phyloP scores from a whole-genome alignment of 2,329 filamentous ascomycete species.

The Lanzia echinophila region DNA sequence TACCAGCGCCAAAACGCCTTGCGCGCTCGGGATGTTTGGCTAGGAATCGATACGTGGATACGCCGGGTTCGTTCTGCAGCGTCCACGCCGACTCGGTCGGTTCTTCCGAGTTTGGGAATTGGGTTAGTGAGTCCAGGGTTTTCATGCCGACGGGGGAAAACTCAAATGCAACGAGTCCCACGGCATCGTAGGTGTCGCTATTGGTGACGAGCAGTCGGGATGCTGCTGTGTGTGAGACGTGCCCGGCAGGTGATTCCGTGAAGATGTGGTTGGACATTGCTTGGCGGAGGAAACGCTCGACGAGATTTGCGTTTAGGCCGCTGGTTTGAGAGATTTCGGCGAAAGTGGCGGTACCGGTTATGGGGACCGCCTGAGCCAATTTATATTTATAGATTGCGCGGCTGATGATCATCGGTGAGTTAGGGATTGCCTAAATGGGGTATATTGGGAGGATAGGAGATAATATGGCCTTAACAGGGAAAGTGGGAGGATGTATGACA shows the following conservation, averaged over 20 bases:
- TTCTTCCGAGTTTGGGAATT: constrained; percentile 9
- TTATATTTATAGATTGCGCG: not conserved
- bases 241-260: constrained; percentile 8
- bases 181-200: not conserved
- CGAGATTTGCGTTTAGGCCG: not conserved
- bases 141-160: constrained; percentile 4
- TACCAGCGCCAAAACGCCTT: not conserved
- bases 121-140: constrained; percentile 7
- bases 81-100: constrained; percentile 7
- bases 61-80: not conserved
- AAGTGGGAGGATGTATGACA: no score
- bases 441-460: no score
- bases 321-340: not conserved
- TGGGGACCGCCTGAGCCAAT: not conserved
- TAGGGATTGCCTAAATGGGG: no score
- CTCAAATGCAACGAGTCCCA: constrained; percentile 1
- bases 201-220: constrained; percentile 3
- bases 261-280: constrained; percentile 46
- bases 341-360: not conserved
- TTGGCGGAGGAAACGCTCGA: constrained; percentile 39
- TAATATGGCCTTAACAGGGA: no score
- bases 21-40: not conserved
- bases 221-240: constrained; percentile 11
- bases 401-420: no score
- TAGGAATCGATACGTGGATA: not conserved